Conservation (phyloP, 257 asterid genomes). For the Lycium ferocissimum region DNA sequence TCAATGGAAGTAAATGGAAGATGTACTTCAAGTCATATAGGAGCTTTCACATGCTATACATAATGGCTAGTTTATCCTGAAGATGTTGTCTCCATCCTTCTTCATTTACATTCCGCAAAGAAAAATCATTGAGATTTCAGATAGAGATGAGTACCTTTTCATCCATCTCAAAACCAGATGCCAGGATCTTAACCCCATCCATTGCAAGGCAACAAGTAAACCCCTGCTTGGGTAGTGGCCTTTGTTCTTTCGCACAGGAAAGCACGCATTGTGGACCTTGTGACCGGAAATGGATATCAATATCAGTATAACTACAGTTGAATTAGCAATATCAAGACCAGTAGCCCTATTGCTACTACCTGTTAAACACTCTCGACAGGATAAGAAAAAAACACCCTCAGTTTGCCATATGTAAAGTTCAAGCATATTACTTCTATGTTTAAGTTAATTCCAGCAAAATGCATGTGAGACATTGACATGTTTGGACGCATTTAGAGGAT, state of each 20-base stretch:
- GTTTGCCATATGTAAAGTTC: neutral
- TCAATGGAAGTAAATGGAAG: neutral
- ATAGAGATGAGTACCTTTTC: slow-evolving; percentile 64
- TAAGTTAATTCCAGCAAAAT: neutral
- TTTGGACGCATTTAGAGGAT: slow-evolving; percentile 18
- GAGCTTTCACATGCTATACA: neutral
- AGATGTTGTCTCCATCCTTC: neutral
- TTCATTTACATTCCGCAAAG: neutral
- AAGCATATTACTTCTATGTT: neutral
- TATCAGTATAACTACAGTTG: slow-evolving; percentile 4
- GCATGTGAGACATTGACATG: neutral
- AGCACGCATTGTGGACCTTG: slow-evolving; percentile 95
- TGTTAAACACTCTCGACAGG: neutral
- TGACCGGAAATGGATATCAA: slow-evolving; percentile 27
- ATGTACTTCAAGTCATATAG: neutral
- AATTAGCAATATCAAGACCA: slow-evolving; percentile 14
- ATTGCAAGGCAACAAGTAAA: slow-evolving; percentile 98
- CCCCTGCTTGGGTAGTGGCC: slow-evolving; percentile 76
- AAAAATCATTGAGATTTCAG: slow-evolving; percentile 5
- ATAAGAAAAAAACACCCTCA: neutral
- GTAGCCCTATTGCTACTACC: neutral
- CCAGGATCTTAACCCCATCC: slow-evolving; percentile 88
- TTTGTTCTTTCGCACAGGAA: slow-evolving; percentile 89
- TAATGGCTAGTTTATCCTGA: slow-evolving; percentile 4
- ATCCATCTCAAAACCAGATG: slow-evolving; percentile 84